phyloP scores from a whole-genome alignment of 1,139 yeast genomes.

The Saccharomyces pastorianus region DNA sequence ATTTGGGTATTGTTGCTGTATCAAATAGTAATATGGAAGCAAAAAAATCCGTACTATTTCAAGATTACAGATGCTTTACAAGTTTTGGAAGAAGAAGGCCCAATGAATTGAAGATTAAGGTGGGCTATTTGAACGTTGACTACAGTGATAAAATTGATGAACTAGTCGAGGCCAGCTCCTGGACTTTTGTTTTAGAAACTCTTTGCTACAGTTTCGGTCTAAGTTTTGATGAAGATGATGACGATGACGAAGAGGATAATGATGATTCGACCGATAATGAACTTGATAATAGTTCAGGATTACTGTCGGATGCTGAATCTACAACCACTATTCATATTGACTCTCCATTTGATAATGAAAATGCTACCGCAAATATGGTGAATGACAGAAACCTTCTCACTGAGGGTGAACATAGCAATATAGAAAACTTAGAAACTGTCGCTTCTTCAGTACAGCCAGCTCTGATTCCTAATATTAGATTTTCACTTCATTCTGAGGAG shows the following conservation, averaged over 20 bases:
- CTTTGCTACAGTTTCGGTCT: constrained; percentile 27
- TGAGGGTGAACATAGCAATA: background rate
- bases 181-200: constrained; percentile 26
- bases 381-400: background rate
- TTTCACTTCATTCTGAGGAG: background rate
- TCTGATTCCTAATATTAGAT: background rate
- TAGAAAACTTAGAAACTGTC: background rate
- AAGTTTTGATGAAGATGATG: constrained; percentile 28
- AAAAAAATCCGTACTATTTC: constrained; percentile 19
- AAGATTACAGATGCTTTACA: constrained; percentile 17
- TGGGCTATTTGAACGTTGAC: constrained; percentile 29
- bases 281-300: constrained; percentile 2
- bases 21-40: constrained; percentile 26
- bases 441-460: background rate
- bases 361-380: background rate
- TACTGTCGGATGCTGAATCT: constrained; percentile 8
- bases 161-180: constrained; percentile 26
- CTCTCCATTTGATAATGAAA: constrained; percentile 4
- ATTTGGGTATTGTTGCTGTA: constrained; percentile 21
- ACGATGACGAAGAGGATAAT: constrained; percentile 9
- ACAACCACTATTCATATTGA: constrained; percentile 10
- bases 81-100: constrained; percentile 18
- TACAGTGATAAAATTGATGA: constrained; percentile 26
- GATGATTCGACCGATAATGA: constrained; percentile 9
- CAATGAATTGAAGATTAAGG: constrained; percentile 27